phyloP scores from a whole-genome alignment of 208 protist genomes.

The Trypanosoma boissoni region DNA sequence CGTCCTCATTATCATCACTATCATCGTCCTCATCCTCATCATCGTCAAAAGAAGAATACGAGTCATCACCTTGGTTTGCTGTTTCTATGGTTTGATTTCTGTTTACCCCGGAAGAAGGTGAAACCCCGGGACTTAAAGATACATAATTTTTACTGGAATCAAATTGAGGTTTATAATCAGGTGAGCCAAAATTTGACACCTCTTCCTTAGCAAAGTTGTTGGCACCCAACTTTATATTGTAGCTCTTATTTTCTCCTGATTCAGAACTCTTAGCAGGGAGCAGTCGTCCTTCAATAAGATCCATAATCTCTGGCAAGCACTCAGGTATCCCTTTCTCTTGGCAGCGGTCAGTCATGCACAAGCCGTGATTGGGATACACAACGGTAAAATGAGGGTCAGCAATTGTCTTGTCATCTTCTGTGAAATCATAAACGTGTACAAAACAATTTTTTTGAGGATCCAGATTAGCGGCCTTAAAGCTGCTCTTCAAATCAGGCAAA shows the following conservation, averaged over 20 bases:
- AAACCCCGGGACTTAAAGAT: conserved; percentile 5
- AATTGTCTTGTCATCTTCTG: conserved; percentile 50
- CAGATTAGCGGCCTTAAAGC: conserved; percentile 56
- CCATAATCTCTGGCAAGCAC: conserved; percentile 74
- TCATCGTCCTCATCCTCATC: conserved; percentile 36
- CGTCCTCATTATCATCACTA: conserved; percentile 58
- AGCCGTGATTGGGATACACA: conserved; percentile 59
- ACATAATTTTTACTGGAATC: background rate
- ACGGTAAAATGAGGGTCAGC: conserved; percentile 77
- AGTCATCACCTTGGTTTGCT: conserved; percentile 38
- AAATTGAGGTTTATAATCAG: background rate
- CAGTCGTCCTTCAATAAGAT: conserved; percentile 60
- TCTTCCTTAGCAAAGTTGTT: conserved; percentile 38
- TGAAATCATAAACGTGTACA: conserved; percentile 93
- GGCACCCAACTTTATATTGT: conserved; percentile 82
- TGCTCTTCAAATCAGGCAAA: conserved; percentile 51
- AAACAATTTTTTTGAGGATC: conserved; percentile 81
- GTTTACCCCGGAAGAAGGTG: conserved; percentile 4
- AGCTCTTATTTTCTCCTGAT: conserved; percentile 81
- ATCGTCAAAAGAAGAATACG: conserved; percentile 81
- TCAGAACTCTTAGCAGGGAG: conserved; percentile 82
- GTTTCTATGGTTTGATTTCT: too few species aligned
- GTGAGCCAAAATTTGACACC: background rate
- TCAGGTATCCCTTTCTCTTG: conserved; percentile 59
- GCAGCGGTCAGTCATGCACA: conserved; percentile 68